Conservation (phyloP, 129 eudicot species). For the Escallonia herrerae region DNA sequence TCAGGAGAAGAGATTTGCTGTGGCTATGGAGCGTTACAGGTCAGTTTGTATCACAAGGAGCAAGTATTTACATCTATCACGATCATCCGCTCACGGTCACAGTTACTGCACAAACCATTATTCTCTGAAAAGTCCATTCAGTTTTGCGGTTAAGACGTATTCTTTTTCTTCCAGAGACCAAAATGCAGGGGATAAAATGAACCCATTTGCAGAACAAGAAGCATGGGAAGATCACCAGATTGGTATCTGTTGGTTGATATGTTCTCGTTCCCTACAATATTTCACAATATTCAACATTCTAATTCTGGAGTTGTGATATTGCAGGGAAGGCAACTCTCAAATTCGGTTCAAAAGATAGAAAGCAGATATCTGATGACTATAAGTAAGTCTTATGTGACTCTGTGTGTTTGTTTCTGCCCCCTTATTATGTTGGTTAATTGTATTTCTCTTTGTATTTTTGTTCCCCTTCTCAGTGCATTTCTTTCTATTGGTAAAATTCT, state of each 20-base stretch:
- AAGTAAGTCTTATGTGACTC: conserved; percentile 37
- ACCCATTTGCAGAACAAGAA: conserved; percentile 98
- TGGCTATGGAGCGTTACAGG: conserved; percentile 92
- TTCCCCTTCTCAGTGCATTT: background rate
- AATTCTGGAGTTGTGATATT: conserved; percentile 11
- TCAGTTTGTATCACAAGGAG: conserved; percentile 15
- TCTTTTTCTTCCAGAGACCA: conserved; percentile 45
- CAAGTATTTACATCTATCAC: background rate
- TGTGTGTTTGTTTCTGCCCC: background rate
- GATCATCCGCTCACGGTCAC: background rate
- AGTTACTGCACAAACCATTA: background rate
- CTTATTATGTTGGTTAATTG: background rate
- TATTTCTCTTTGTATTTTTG: too few species aligned
- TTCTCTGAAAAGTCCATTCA: background rate
- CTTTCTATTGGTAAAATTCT: background rate
- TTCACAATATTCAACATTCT: conserved; percentile 6
- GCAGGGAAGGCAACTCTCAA: conserved; percentile 89
- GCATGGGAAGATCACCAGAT: conserved; percentile 99
- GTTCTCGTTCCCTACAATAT: background rate
- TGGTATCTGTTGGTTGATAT: conserved; percentile 33
- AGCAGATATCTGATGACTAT: conserved; percentile 56
- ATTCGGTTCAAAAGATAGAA: conserved; percentile 75
- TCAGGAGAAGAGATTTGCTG: conserved; percentile 93
- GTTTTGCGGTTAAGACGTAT: conserved; percentile 2
- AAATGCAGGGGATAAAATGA: conserved; percentile 81